These are phyloP conservation scores for Calonectria pseudoturangicola DNA, from an alignment of 2,329 filamentous ascomycete genomes.

Conservation along the genomic window DNA sequence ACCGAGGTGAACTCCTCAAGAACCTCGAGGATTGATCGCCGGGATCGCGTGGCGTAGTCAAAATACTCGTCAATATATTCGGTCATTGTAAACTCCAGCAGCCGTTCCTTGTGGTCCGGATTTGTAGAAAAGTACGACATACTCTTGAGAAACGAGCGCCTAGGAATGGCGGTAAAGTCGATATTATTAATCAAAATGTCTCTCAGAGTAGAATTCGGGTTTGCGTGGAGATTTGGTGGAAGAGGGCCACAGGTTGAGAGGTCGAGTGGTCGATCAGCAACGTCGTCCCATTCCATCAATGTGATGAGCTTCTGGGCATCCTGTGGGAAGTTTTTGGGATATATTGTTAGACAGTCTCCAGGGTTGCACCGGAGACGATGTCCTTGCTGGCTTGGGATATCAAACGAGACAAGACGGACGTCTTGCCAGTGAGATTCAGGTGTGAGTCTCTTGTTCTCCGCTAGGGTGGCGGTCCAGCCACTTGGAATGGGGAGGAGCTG, in stretches of 20 bases:
- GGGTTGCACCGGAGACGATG: slow-evolving; percentile 70
- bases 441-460: slow-evolving; percentile 83
- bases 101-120: slow-evolving; percentile 83
- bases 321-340: slow-evolving; percentile 88
- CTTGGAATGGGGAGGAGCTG: slow-evolving; percentile 73
- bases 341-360: slow-evolving; percentile 87
- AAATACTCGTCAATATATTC: slow-evolving; percentile 92
- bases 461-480: slow-evolving; percentile 74
- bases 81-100: slow-evolving; percentile 88
- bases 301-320: slow-evolving; percentile 88
- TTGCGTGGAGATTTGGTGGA: slow-evolving; percentile 59
- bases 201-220: slow-evolving; percentile 77
- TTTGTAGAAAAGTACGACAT: slow-evolving; percentile 86
- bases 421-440: slow-evolving; percentile 91
- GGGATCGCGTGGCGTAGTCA: slow-evolving; percentile 94
- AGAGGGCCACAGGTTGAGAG: slow-evolving; percentile 63
- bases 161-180: slow-evolving; percentile 92
- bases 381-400: slow-evolving; percentile 58
- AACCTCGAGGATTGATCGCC: slow-evolving; percentile 93
- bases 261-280: slow-evolving; percentile 82
- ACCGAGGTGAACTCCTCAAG: slow-evolving; percentile 92
- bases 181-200: slow-evolving; percentile 87
- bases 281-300: slow-evolving; percentile 84
- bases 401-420: slow-evolving; percentile 85
- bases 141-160: slow-evolving; percentile 87